Base-by-base conservation (phyloP, 1,284 basidiomycete species). In the Ceratobasidium papillatum region DNA sequence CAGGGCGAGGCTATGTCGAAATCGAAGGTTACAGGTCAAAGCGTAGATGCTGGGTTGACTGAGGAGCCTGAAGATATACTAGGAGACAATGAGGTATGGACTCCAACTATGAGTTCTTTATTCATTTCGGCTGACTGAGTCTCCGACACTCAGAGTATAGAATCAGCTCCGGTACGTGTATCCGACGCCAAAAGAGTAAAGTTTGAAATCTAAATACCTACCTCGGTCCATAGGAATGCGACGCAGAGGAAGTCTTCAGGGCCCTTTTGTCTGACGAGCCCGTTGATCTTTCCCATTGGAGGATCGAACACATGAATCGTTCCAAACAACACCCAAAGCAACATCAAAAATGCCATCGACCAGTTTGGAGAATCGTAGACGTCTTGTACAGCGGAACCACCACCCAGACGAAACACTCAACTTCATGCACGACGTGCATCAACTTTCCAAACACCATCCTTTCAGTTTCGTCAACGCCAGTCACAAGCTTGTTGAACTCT, bases 311-410 rank as follows among this genome's bases (percentile, higher is more conserved):
- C 32, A 41, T 54, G 36, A 7, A 22, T 8, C 47, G 52, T 7
- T 27, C 27, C n/a, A 32, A 68, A 19, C 27, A 52, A 43, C n/a
- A 68, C 22, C 65, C 65, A 5, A 54, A 54, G 30, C 27, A 68
- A 56, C 65, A 68, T 38, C 25, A 38, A 52, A 36, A 54, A 3
- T 68, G 65, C 25, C 49, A 41, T 27, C 11, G 65, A 56, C 1
- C 38, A 14, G 22, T 68, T n/a, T 68, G 65, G 65, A 68, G 49
- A 41, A 68, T 68, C 4, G 65, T 54, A 8, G 65, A 68, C 34
- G 36, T 68, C 14, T n/a, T 68, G 19, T 47, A 34, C 49, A 56
- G 34, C 65, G 65, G 2, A 7, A 68, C 49, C 45, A 52, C 9
- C 2, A 22, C 5, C 32, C 25, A 27, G 30, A 54, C 32, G 38